These are phyloP conservation scores for Wickerhamiella azyma DNA, from an alignment of 805 yeast genomes.

Conservation along the genomic window DNA sequence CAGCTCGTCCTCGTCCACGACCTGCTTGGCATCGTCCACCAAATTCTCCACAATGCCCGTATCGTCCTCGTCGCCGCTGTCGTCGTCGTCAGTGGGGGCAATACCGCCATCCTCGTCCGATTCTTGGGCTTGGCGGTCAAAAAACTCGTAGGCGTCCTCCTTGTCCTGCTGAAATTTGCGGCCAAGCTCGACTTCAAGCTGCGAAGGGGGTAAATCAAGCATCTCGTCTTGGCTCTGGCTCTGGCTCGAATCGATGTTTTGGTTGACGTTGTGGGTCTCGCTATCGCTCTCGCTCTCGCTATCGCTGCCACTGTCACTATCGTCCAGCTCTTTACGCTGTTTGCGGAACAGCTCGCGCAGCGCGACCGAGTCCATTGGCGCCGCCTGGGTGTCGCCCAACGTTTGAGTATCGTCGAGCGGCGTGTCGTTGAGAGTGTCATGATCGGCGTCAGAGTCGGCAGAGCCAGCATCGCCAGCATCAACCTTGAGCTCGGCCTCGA, in stretches of 20 bases:
- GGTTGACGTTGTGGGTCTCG: background rate
- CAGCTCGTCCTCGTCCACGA: background rate
- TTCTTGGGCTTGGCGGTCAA: conserved; percentile 7
- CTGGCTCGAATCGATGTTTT: background rate
- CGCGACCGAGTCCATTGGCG: background rate
- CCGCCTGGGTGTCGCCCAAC: background rate
- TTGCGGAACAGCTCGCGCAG: background rate
- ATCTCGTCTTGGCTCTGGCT: background rate
- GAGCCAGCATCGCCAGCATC: no score
- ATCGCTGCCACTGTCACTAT: conserved; percentile 1
- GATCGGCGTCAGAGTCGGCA: background rate
- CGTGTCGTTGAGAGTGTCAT: background rate
- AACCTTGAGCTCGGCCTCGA: no score
- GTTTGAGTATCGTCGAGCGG: background rate
- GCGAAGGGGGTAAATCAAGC: background rate
- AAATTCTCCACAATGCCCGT: conserved; percentile 8
- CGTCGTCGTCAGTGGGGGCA: background rate
- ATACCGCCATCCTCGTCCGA: conserved; percentile 7
- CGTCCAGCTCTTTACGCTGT: background rate
- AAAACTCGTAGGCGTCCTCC: background rate
- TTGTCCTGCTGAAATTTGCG: background rate
- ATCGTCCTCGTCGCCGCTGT: conserved; percentile 8
- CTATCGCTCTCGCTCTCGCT: background rate
- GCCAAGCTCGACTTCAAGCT: conserved; percentile 1
- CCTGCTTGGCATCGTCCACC: conserved; percentile 4